Base-by-base conservation (phyloP, 106 monocot genomes). In the Cymbidium sinense region DNA sequence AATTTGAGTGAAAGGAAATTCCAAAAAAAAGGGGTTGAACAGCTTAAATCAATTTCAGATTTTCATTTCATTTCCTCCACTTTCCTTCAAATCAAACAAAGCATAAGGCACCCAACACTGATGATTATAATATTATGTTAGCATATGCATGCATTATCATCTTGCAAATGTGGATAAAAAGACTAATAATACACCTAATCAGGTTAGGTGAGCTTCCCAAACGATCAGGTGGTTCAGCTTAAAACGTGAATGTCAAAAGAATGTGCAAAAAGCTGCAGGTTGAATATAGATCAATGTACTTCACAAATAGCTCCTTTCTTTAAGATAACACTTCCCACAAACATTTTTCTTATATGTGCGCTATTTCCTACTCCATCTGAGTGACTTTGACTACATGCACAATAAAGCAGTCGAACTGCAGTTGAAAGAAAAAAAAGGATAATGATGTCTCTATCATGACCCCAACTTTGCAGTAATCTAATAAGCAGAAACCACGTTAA, bases 21-120 rank as follows among this genome's bases (percentile, higher is more conserved):
- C 2, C 31, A 6, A n/a, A 58, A n/a, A 20, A 58, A 67, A 67
- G 15, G 12, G 17, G 67, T 67, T 67, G 61, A 67, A 30, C 15
- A 67, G 31, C 25, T 62, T 23, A 62, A 62, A 67, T 15, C 67
- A 67, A 31, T 31, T 62, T 62, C 25, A 62, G 10, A 62, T 62
- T 39, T 67, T 33, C 29, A 67, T 67, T 67, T 67, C 20, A 67
- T 67, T 67, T 67, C 61, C 61, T 62, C n/a, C 9, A 62, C 47
- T 47, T 47, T 2, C 47, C 61, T 62, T n/a, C n/a, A 62, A 27
- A 25, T 25, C 9, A 62, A 62, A 62, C 23, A 27, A 62, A 27
- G 61, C 23, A 25, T 62, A 64, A 54, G 21, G 17, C 54, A 15
- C 20, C 54, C 13, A 54, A 19, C 17, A 54, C 54, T 0, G 18